phyloP scores from a whole-genome alignment of 2,329 filamentous ascomycete species.

The Fusarium sp. region DNA sequence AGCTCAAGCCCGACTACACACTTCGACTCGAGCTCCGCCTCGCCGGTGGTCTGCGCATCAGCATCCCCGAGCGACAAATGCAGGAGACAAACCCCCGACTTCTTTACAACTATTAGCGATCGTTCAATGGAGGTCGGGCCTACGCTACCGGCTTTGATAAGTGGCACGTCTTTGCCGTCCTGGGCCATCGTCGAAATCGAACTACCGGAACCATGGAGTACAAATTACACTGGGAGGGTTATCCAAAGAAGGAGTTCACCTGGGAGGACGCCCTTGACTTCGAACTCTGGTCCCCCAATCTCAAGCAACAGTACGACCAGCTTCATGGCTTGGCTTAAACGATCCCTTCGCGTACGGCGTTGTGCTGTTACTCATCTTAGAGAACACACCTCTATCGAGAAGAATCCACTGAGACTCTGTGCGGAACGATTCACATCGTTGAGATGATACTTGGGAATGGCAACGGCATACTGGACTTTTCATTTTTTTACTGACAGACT shows the following conservation, averaged over 20 bases:
- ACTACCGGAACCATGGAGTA: background rate
- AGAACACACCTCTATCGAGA: slow-evolving; percentile 97
- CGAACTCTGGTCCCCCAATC: background rate
- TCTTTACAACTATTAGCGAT: background rate
- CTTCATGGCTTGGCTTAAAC: background rate
- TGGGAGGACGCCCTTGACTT: background rate
- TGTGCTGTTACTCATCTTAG: slow-evolving; percentile 79
- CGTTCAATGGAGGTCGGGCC: background rate
- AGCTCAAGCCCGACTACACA: background rate
- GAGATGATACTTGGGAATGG: slow-evolving; percentile 49
- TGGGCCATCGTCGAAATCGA: fast-evolving
- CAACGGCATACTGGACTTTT: background rate
- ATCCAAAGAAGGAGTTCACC: background rate
- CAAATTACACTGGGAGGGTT: background rate
- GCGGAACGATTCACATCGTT: slow-evolving; percentile 94
- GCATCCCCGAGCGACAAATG: background rate
- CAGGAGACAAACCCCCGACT: fast-evolving
- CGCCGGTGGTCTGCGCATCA: background rate
- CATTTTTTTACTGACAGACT: background rate
- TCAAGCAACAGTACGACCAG: background rate
- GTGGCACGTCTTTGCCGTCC: background rate
- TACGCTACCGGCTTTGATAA: background rate
- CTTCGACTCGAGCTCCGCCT: background rate
- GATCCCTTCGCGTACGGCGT: background rate
- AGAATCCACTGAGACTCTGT: slow-evolving; percentile 93